Evolutionary conservation across 2,329 filamentous ascomycete species (phyloP).

Genomic region (Neonectria neomacrospora): DNA sequence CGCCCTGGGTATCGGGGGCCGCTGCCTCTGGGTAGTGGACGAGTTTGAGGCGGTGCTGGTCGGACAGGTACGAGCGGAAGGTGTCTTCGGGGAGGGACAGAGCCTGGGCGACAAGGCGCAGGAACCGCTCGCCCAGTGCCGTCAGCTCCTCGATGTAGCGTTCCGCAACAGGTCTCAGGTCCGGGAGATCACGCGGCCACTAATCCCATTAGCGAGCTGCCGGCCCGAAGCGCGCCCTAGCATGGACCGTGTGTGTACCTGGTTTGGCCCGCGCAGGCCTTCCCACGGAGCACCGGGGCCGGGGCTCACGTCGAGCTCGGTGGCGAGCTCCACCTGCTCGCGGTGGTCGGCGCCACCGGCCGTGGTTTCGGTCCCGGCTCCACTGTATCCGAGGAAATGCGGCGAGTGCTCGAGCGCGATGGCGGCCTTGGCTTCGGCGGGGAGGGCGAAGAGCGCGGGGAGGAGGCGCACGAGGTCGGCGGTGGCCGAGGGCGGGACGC

Average conservation of each 20-base stretch:
- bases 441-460: constrained; percentile 57
- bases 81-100: constrained; percentile 60
- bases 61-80: constrained; percentile 64
- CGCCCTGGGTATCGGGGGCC: constrained; percentile 56
- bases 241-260: constrained; percentile 49
- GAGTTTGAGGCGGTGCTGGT: constrained; percentile 70
- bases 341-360: constrained; percentile 61
- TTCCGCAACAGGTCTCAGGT: constrained; percentile 52
- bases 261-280: constrained; percentile 59
- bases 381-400: constrained; percentile 70
- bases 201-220: constrained; percentile 35
- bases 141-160: constrained; percentile 64
- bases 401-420: constrained; percentile 64
- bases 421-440: constrained; percentile 50
- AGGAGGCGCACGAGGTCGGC: constrained; percentile 53
- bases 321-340: constrained; percentile 71
- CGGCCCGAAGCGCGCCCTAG: neutral
- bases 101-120: constrained; percentile 66
- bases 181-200: constrained; percentile 55
- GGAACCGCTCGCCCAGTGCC: constrained; percentile 62
- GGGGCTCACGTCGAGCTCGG: constrained; percentile 58
- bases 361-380: constrained; percentile 65
- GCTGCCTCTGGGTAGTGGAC: constrained; percentile 60
- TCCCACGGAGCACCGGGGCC: constrained; percentile 52
- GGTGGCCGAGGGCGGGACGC: constrained; percentile 52